Evolutionary conservation across 2,329 filamentous ascomycete genomes (phyloP), one percentile per base, ranked within the genome.

Genomic region (Aspergillus costaricaensis): DNA sequence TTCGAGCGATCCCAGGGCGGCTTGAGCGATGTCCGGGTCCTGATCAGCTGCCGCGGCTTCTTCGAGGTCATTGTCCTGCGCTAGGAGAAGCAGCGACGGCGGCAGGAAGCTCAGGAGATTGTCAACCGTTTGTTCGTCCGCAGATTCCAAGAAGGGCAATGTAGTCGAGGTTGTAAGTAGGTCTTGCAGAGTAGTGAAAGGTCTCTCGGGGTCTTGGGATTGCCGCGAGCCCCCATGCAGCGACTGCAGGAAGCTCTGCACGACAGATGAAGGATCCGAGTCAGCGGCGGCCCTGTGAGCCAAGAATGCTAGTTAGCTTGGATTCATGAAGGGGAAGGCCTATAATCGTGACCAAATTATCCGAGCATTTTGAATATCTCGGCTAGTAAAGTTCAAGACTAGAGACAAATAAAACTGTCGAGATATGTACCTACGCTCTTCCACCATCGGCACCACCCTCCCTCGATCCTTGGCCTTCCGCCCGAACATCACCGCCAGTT

Each of bases 381-480:
- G 49, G 56, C 44, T 36, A 38, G 51, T 49, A 60, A 19, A 47
- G 39, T 59, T 57, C 53, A 51, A 55, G 47, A 50, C 54, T 58
- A 50, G 44, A 60, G 48, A 50, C 38, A 61, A 62, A 59, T 36
- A n/a, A 43, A 50, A 57, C 44, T 58, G 60, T 64, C 74, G 76
- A 79, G 75, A 79, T 76, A 76, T 78, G 75, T 79, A 99, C 96
- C 94, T 98, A 99, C 95, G 94, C 95, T 97, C 95, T 88, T 81
- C 91, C 96, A 73, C 96, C 95, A 80, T 98, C 95, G 69, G 92
- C 92, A 75, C 96, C 95, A 62, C 94, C 95, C 79, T 96, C 92
- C 80, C 96, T 86, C 66, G 94, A 87, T 68, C 87, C 88, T 76
- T 92, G 88, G 60, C 95, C 95, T 77, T 98, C 95, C 77, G 96